Percentiles rank a stretch among this genome's conserved stretches.
Evolutionary conservation across 1,284 basidiomycete species (phyloP).

Genomic region (Cryptococcus sp.): DNA sequence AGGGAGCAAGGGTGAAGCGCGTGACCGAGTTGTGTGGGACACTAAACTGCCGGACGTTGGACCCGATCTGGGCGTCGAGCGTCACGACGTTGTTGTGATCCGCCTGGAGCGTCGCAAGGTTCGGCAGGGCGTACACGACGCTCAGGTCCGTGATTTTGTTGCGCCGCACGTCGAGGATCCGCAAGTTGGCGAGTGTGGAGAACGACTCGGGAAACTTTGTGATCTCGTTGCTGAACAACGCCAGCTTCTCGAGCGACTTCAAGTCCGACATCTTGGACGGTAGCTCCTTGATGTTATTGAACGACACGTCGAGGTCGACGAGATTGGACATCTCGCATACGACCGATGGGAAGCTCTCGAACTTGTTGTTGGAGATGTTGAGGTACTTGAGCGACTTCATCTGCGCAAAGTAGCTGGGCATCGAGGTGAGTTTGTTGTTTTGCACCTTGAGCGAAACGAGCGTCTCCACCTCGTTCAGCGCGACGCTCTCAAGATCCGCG

Average conservation of each 20-base stretch:
- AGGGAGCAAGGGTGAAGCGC: slow-evolving; percentile 64
- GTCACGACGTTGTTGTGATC: slow-evolving; percentile 79
- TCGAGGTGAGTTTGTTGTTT: slow-evolving; percentile 86
- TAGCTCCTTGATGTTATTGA: slow-evolving; percentile 81
- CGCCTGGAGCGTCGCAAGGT: slow-evolving; percentile 64
- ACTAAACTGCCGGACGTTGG: slow-evolving; percentile 55
- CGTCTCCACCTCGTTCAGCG: slow-evolving; percentile 70
- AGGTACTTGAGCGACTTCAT: slow-evolving; percentile 70
- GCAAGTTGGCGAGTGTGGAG: slow-evolving; percentile 61
- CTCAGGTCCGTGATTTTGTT: slow-evolving; percentile 76
- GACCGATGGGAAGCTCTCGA: slow-evolving; percentile 72
- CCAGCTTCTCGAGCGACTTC: slow-evolving; percentile 66
- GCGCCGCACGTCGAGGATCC: slow-evolving; percentile 73
- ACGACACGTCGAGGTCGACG: slow-evolving; percentile 87
- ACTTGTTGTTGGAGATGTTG: slow-evolving; percentile 97
- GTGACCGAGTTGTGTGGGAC: slow-evolving; percentile 58
- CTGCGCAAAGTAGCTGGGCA: slow-evolving; percentile 80
- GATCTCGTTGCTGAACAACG: slow-evolving; percentile 85
- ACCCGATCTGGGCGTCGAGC: slow-evolving; percentile 70
- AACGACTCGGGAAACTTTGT: slow-evolving; percentile 70
- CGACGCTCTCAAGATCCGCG: slow-evolving; percentile 80
- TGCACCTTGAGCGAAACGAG: slow-evolving; percentile 74
- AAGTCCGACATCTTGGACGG: slow-evolving; percentile 77
- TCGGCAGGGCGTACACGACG: slow-evolving; percentile 65
- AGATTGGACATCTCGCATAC: slow-evolving; percentile 73